A percentile compares a stretch with the other conserved stretches of the same genome.
Evolutionary conservation across 257 asterid species (phyloP).

Genomic region (Capsicum pubescens): DNA sequence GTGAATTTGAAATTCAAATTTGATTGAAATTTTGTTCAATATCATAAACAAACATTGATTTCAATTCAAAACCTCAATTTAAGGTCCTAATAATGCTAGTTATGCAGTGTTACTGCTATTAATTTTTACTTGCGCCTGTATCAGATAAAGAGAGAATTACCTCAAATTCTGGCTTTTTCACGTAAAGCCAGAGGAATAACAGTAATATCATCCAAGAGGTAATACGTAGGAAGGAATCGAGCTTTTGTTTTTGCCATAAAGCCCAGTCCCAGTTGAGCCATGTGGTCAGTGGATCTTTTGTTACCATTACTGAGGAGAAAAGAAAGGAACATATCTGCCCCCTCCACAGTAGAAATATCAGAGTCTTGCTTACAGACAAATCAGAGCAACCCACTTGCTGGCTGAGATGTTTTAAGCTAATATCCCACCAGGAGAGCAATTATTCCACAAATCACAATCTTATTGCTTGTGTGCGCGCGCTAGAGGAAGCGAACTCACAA

Average conservation of each 20-base stretch:
- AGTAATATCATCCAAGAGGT: background rate
- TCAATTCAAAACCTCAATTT: background rate
- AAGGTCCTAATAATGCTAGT: background rate
- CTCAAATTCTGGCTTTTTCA: background rate
- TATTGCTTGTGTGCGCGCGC: background rate
- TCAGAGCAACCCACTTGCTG: conserved; percentile 24
- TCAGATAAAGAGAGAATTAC: background rate
- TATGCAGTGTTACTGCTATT: background rate
- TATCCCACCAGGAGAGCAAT: conserved; percentile 39
- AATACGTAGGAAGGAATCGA: background rate
- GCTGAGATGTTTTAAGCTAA: conserved; percentile 21
- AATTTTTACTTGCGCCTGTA: background rate
- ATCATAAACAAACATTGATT: background rate
- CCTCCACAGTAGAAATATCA: conserved; percentile 18
- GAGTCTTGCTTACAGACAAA: conserved; percentile 30
- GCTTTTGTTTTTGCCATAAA: conserved; percentile 16
- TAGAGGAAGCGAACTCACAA: background rate
- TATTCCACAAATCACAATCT: conserved; percentile 28
- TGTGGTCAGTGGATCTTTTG: conserved; percentile 24
- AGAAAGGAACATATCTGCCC: conserved; percentile 23
- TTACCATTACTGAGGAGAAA: conserved; percentile 2
- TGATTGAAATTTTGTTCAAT: background rate
- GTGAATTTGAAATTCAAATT: background rate
- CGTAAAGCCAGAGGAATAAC: background rate
- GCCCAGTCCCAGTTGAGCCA: background rate